Base-by-base conservation (phyloP, 441 rosid species). In the Populus hybrid region DNA sequence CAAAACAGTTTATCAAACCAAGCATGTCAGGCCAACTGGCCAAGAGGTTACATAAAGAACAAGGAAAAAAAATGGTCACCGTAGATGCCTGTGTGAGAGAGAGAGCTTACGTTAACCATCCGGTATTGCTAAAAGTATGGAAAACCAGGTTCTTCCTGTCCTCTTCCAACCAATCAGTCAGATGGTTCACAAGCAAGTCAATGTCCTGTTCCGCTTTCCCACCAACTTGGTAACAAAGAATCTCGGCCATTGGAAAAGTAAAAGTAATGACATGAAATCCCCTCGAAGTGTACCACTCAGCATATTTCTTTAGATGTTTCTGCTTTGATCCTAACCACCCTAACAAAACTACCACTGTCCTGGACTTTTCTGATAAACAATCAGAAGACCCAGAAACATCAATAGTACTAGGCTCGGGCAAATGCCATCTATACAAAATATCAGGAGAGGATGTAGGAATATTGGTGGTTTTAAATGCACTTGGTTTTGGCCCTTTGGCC, bases 321-420 rank as follows among this genome's bases (percentile, higher is more conserved):
- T 95, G 99, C 90, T 90, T 95, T 0, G 99, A 92, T 63, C 99
- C 99, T 82, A 95, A 84, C 99, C 99, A 95, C 73, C 99, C 99
- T 64, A 95, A 83, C 87, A 95, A 81, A 53, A 95, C 95, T 72
- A 95, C 99, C 31, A 94, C 95, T 0, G 97, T 95, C 78, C 94
- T 89, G 31, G 90, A 91, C 87, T 93, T 95, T 53, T 72, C 90
- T 0, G 69, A 78, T 0, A 82, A 86, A 83, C 99, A 91, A 12
- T 79, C 88, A 18, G 91, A 86, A 67, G 81, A 80, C 12, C 92
- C 86, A 24, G 86, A 84, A 71, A 89, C 50, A 88, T 90, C 92
- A 24, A 91, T 36, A 16, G 97, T 82, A 84, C 73, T 76, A 4
- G 87, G 81, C 73, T 90, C 89, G 2, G 99, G 99, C 74, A 96